phyloP scores from a whole-genome alignment of 2,329 filamentous ascomycete species.

The Clonostachys sp. region DNA sequence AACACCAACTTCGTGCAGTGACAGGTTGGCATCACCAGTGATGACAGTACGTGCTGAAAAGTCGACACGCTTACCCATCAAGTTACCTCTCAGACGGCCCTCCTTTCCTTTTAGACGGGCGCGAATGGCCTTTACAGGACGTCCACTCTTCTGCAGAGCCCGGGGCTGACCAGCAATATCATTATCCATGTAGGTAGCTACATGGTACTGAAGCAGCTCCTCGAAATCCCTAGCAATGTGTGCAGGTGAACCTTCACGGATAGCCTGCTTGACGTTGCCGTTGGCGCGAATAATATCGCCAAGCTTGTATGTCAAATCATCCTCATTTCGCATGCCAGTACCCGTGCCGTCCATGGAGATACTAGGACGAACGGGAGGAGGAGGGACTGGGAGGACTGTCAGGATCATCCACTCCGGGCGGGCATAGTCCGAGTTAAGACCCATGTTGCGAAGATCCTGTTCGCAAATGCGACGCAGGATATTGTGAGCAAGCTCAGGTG shows the following conservation, averaged over 20 bases:
- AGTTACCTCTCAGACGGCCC: slow-evolving; percentile 91
- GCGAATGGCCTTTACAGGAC: slow-evolving; percentile 94
- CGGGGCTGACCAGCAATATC: slow-evolving; percentile 95
- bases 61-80: slow-evolving; percentile 99
- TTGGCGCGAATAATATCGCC: slow-evolving; percentile 98
- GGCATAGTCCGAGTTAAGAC: slow-evolving; percentile 90
- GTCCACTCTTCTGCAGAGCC: slow-evolving; percentile 92
- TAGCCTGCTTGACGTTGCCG: slow-evolving; percentile 85
- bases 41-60: slow-evolving; percentile 99
- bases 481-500: slow-evolving; percentile 77
- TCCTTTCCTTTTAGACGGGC: slow-evolving; percentile 99
- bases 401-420: slow-evolving; percentile 98
- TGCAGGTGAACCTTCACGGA: slow-evolving; percentile 84
- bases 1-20: slow-evolving; percentile 94
- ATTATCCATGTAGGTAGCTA: slow-evolving; percentile 99
- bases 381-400: slow-evolving; percentile 90
- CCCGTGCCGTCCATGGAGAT: slow-evolving; percentile 95
- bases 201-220: slow-evolving; percentile 89
- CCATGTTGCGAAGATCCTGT: slow-evolving; percentile 79
- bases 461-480: slow-evolving; percentile 84
- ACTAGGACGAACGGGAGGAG: slow-evolving; percentile 91
- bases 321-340: slow-evolving; percentile 89
- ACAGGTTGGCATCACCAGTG: slow-evolving; percentile 95
- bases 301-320: slow-evolving; percentile 98
- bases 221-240: slow-evolving; percentile 92